A percentile compares a stretch with the other conserved stretches of the same genome.
Evolutionary conservation across 2,329 filamentous ascomycete species (phyloP).

Genomic region (Penicillium occitanis): DNA sequence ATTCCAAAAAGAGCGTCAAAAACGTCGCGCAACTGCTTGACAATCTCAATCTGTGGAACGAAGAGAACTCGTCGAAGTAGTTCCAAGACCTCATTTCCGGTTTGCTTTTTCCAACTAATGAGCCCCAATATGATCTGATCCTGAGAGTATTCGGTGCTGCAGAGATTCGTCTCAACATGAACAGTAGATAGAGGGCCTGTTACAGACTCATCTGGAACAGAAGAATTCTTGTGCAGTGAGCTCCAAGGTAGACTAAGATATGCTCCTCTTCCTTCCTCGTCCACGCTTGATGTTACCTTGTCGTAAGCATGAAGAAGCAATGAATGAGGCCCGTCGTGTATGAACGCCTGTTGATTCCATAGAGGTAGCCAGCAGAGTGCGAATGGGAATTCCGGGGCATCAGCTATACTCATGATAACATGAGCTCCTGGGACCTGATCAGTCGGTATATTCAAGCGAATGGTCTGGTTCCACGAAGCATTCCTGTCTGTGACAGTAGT

Average conservation of each 20-base stretch:
- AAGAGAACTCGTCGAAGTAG: constrained; percentile 83
- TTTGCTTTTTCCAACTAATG: constrained; percentile 78
- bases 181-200: constrained; percentile 79
- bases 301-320: constrained; percentile 87
- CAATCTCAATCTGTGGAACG: constrained; percentile 94
- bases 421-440: constrained; percentile 80
- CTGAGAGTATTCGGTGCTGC: constrained; percentile 92
- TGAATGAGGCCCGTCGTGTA: constrained; percentile 78
- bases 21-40: constrained; percentile 86
- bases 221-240: constrained; percentile 63
- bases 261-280: constrained; percentile 70
- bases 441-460: constrained; percentile 75
- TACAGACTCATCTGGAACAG: constrained; percentile 68
- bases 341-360: constrained; percentile 89
- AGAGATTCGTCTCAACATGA: constrained; percentile 78
- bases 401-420: constrained; percentile 83
- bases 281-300: constrained; percentile 74
- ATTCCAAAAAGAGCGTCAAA: constrained; percentile 90
- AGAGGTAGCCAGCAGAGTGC: constrained; percentile 90
- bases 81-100: constrained; percentile 68
- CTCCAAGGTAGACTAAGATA: constrained; percentile 85
- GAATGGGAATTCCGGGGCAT: constrained; percentile 83
- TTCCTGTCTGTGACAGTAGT: constrained; percentile 77
- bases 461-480: constrained; percentile 82
- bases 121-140: constrained; percentile 82